Percentiles rank a stretch among this genome's conserved stretches.
These are phyloP conservation scores for Penicillium simplicissimum DNA, from an alignment of 495 filamentous ascomycete genomes.

Conservation along the genomic window DNA sequence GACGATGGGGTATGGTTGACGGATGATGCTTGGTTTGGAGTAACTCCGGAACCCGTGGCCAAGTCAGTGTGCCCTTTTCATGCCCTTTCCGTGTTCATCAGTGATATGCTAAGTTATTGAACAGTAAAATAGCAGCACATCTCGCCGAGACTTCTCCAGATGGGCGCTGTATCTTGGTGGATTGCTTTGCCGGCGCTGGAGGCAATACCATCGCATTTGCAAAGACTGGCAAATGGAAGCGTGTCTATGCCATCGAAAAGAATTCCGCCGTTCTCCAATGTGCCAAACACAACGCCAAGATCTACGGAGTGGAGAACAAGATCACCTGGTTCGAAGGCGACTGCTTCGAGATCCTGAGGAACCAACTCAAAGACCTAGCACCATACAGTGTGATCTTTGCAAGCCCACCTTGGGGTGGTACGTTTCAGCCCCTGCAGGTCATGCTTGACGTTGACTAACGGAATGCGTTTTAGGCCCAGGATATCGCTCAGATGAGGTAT, in stretches of 20 bases:
- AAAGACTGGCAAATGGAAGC: slow-evolving; percentile 68
- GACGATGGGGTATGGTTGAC: slow-evolving; percentile 88
- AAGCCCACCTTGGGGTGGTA: slow-evolving; percentile 93
- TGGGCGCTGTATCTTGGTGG: slow-evolving; percentile 64
- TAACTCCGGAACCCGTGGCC: slow-evolving; percentile 90
- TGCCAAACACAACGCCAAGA: slow-evolving; percentile 85
- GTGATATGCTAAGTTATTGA: neutral
- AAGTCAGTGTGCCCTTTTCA: slow-evolving; percentile 50
- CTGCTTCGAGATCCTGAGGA: slow-evolving; percentile 65
- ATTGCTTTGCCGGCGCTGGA: slow-evolving; percentile 87
- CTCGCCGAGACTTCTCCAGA: slow-evolving; percentile 54
- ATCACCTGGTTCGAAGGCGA: slow-evolving; percentile 87
- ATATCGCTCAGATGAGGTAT: slow-evolving; percentile 75
- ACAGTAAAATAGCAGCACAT: slow-evolving; percentile 77
- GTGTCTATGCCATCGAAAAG: slow-evolving; percentile 85
- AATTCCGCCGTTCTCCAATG: slow-evolving; percentile 75
- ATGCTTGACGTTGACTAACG: neutral
- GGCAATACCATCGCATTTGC: slow-evolving; percentile 97
- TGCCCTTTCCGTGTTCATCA: neutral
- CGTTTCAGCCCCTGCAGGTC: slow-evolving; percentile 12
- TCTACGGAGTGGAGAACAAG: slow-evolving; percentile 78
- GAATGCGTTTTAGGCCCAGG: slow-evolving; percentile 58
- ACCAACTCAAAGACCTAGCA: slow-evolving; percentile 49
- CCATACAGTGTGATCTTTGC: slow-evolving; percentile 73
- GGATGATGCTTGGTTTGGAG: slow-evolving; percentile 90